phyloP scores from a whole-genome alignment of 2,329 filamentous ascomycete genomes.

The Aspergillus sp. region DNA sequence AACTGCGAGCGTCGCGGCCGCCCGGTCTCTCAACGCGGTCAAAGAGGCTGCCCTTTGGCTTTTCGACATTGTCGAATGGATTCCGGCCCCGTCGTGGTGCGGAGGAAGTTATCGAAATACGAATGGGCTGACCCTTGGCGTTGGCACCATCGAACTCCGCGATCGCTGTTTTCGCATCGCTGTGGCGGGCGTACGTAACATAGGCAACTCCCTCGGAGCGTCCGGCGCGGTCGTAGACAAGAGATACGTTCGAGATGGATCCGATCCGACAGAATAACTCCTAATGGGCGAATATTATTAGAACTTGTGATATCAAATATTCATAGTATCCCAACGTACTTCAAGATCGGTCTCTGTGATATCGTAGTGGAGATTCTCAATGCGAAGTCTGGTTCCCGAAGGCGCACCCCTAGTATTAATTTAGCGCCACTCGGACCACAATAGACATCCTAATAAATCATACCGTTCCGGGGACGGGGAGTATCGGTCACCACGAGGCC shows the following conservation, averaged over 20 bases:
- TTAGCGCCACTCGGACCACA: neutral
- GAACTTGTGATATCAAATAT: neutral
- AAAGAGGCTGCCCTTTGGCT: conserved; percentile 62
- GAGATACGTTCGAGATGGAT: conserved; percentile 64
- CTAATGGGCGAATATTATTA: conserved; percentile 45
- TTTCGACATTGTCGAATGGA: conserved; percentile 52
- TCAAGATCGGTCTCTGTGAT: conserved; percentile 80
- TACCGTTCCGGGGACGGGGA: conserved; percentile 30
- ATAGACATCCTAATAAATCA: neutral
- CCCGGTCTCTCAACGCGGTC: conserved; percentile 56
- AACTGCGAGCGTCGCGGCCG: conserved; percentile 41
- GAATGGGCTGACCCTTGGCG: conserved; percentile 84
- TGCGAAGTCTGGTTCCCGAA: conserved; percentile 69
- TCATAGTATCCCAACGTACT: conserved; percentile 47
- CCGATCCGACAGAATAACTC: conserved; percentile 80
- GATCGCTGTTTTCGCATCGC: conserved; percentile 73
- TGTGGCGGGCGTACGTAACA: conserved; percentile 71
- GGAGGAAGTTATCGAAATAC: conserved; percentile 65
- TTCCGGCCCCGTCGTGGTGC: conserved; percentile 38
- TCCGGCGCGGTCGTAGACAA: conserved; percentile 83
- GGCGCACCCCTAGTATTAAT: conserved; percentile 46
- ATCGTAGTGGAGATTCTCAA: conserved; percentile 92
- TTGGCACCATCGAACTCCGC: conserved; percentile 85
- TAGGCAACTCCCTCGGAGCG: conserved; percentile 83
- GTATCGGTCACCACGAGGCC: conserved; percentile 34